Conservation (phyloP, 192 early-diverging fungal species). For the Dimargaris verticillata region DNA sequence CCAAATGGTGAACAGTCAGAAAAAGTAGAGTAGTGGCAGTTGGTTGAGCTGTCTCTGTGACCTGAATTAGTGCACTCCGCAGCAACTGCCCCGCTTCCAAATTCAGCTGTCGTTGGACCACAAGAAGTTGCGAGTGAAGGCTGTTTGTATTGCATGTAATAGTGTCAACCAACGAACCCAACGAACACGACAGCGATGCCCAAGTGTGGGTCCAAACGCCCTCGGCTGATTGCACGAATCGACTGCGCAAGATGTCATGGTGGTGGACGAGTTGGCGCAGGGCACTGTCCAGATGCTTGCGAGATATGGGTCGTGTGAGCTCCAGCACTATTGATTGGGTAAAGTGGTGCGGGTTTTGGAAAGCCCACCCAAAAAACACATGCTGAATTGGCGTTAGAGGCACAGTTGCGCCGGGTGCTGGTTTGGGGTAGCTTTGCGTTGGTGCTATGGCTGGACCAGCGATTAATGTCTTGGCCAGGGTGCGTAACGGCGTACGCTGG, state of each 20-base stretch:
- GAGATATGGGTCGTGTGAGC: not conserved
- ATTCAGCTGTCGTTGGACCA: not conserved
- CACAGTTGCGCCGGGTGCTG: not conserved
- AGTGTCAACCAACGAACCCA: too few relatives aligned
- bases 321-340: slow-evolving; percentile 3
- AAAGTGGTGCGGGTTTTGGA: slow-evolving; percentile 5
- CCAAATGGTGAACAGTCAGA: slow-evolving; percentile 17
- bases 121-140: too few relatives aligned
- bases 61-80: not conserved
- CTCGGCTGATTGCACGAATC: not conserved
- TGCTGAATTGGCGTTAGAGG: not conserved
- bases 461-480: too few relatives aligned
- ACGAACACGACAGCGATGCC: too few relatives aligned
- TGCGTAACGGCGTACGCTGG: too few relatives aligned
- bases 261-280: not conserved
- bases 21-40: slow-evolving; percentile 9
- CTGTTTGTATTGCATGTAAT: too few relatives aligned
- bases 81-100: not conserved
- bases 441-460: too few relatives aligned
- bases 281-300: not conserved
- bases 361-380: not conserved
- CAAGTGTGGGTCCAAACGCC: too few relatives aligned
- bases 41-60: slow-evolving; percentile 1
- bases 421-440: not conserved
- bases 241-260: slow-evolving; percentile 4